Evolutionary conservation across 331 rosid genomes (phyloP).

Genomic region (Erythrophleum ivorense): DNA sequence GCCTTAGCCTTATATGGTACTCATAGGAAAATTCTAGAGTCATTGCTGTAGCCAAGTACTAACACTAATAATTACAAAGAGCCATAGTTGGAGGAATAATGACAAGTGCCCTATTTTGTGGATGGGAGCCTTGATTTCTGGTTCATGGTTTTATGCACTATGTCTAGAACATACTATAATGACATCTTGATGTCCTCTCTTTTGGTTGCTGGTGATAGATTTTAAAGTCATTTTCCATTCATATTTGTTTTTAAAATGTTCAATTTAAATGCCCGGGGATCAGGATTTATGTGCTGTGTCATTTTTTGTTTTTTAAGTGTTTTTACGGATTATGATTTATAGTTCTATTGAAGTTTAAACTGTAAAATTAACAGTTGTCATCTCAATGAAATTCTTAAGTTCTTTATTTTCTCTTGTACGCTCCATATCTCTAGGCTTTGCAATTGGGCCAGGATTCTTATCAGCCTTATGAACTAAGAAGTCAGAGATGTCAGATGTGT

Average conservation of each 20-base stretch:
- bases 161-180: background rate
- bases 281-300: background rate
- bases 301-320: background rate
- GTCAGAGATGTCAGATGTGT: slow-evolving; percentile 97
- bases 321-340: background rate
- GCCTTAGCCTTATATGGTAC: background rate
- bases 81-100: background rate
- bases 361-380: slow-evolving; percentile 7
- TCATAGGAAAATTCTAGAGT: background rate
- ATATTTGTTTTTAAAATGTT: background rate
- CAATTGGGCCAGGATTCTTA: slow-evolving; percentile 86
- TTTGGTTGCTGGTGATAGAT: background rate
- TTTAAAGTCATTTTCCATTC: background rate
- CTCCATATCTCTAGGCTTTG: slow-evolving; percentile 67
- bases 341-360: background rate
- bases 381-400: slow-evolving; percentile 9
- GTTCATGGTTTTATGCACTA: background rate
- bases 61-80: background rate
- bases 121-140: background rate
- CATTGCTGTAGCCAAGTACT: background rate
- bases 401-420: slow-evolving; percentile 13
- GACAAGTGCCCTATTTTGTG: background rate
- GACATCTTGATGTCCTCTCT: background rate
- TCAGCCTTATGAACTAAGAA: slow-evolving; percentile 71
- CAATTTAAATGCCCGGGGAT: background rate